These are phyloP conservation scores for Geum urbanum DNA, from an alignment of 306 rosid genomes.

Conservation along the genomic window DNA sequence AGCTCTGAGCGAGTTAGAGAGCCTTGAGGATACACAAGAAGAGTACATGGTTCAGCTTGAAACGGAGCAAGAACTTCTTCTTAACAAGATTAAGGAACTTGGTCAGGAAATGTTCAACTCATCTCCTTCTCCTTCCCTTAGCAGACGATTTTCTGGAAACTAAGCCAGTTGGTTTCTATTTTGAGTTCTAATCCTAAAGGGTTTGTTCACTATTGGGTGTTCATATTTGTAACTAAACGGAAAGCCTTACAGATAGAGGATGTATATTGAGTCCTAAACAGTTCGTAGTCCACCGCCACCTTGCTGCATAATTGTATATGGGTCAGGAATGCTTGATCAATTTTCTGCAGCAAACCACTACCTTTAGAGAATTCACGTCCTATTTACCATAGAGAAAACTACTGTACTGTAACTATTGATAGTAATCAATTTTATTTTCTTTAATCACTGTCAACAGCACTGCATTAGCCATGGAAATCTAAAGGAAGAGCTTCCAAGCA, in stretches of 20 bases:
- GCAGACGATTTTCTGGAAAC: slow-evolving; percentile 39
- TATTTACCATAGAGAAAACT: neutral
- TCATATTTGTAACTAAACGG: neutral
- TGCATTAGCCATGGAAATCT: too few species aligned
- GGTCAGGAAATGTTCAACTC: slow-evolving; percentile 65
- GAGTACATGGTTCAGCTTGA: slow-evolving; percentile 69
- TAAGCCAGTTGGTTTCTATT: slow-evolving; percentile 14
- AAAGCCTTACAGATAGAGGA: slow-evolving; percentile 9
- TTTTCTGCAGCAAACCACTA: slow-evolving; percentile 1
- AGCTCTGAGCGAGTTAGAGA: slow-evolving; percentile 61
- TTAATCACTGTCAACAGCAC: too few species aligned
- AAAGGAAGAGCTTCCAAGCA: too few species aligned
- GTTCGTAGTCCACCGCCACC: slow-evolving; percentile 9
- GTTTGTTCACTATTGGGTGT: slow-evolving; percentile 3
- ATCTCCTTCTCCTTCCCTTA: slow-evolving; percentile 61
- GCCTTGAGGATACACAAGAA: slow-evolving; percentile 67
- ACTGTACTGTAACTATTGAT: neutral
- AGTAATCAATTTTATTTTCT: neutral
- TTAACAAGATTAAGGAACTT: slow-evolving; percentile 74
- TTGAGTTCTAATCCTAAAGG: neutral
- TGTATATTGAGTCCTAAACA: slow-evolving; percentile 27
- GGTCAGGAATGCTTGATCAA: slow-evolving; percentile 26
- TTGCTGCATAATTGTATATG: slow-evolving; percentile 33
- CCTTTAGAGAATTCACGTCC: neutral
- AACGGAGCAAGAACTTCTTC: slow-evolving; percentile 80